These are phyloP conservation scores for Heritiera fomes DNA, from an alignment of 345 rosid species.

Conservation along the genomic window DNA sequence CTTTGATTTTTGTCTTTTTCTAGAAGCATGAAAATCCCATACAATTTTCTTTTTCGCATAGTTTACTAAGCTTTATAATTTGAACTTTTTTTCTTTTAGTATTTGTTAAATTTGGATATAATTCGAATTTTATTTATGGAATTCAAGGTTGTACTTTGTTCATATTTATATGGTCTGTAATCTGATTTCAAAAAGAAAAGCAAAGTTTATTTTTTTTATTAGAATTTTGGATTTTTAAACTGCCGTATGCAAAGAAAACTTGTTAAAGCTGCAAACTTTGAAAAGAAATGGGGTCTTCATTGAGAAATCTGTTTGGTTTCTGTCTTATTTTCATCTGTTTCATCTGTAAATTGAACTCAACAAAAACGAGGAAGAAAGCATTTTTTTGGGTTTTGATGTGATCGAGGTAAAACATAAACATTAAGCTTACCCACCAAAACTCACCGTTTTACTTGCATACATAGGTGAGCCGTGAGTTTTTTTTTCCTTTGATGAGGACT, in stretches of 20 bases:
- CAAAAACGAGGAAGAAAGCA: too few species aligned
- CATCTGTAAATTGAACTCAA: too few species aligned
- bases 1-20: not conserved
- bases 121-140: not conserved
- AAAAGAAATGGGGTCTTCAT: not conserved
- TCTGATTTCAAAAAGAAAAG: not conserved
- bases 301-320: not conserved
- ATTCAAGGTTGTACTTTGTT: conserved; percentile 3
- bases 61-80: not conserved
- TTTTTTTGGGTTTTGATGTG: too few species aligned
- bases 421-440: too few species aligned
- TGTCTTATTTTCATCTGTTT: too few species aligned
- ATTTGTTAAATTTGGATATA: not conserved
- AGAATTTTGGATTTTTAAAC: not conserved
- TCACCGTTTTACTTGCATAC: too few species aligned
- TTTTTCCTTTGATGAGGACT: too few species aligned
- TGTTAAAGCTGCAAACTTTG: conserved; percentile 1
- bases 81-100: not conserved
- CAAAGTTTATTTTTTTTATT: not conserved
- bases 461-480: too few species aligned
- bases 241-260: conserved; percentile 11
- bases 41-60: not conserved
- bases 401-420: too few species aligned
- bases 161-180: not conserved
- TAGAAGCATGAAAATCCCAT: not conserved